Conservation (phyloP, 768 basidiomycete genomes). For the Boletus subcaerulescens region DNA sequence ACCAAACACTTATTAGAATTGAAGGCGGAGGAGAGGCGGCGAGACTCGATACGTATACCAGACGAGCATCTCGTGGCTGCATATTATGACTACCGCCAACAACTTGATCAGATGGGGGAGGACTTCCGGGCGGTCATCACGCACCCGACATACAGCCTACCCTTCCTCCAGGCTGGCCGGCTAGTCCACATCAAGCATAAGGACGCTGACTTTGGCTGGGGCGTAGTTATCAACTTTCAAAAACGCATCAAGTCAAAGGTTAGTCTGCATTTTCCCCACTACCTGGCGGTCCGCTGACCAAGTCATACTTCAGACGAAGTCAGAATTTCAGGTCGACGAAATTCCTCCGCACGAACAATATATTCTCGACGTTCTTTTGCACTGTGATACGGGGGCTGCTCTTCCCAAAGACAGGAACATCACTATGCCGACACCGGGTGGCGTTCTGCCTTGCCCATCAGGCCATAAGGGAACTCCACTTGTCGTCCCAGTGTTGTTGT, state of each 20-base stretch:
- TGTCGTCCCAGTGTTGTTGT: conserved; percentile 84
- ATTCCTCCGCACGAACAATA: conserved; percentile 86
- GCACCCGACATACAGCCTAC: conserved; percentile 91
- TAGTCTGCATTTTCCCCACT: conserved; percentile 3
- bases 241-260: conserved; percentile 86
- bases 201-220: conserved; percentile 94
- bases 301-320: conserved; percentile 47
- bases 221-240: conserved; percentile 87
- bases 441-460: conserved; percentile 70
- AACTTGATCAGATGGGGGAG: conserved; percentile 82
- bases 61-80: conserved; percentile 82
- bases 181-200: conserved; percentile 89
- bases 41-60: conserved; percentile 65
- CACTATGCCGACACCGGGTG: conserved; percentile 57
- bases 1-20: conserved; percentile 53
- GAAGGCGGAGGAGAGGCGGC: conserved; percentile 63
- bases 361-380: conserved; percentile 87
- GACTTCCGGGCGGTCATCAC: conserved; percentile 93
- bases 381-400: conserved; percentile 63
- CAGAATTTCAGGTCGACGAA: conserved; percentile 64
- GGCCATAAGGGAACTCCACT: conserved; percentile 78
- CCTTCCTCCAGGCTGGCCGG: conserved; percentile 90
- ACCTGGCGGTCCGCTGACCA: neutral
- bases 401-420: conserved; percentile 58
- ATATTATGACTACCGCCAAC: conserved; percentile 92